A percentile compares a stretch with the other conserved stretches of the same genome.
Conservation (phyloP, 2,329 filamentous ascomycete species). For the Rugonectria rugulosa region DNA sequence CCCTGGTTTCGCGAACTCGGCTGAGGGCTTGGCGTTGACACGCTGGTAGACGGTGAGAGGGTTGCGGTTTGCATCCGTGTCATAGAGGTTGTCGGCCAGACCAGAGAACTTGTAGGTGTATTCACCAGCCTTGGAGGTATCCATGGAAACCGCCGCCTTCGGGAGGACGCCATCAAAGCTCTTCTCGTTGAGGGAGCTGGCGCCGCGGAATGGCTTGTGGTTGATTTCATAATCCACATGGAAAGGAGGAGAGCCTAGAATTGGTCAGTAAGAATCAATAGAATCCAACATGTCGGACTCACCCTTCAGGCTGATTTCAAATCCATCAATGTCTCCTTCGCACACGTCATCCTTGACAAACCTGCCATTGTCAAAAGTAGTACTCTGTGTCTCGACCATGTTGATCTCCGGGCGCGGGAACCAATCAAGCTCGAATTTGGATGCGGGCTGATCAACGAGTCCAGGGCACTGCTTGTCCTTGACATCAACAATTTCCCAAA, state of each 20-base stretch:
- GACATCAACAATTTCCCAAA: slow-evolving; percentile 82
- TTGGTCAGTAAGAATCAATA: slow-evolving; percentile 40
- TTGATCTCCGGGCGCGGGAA: slow-evolving; percentile 79
- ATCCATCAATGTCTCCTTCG: slow-evolving; percentile 90
- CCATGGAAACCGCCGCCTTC: slow-evolving; percentile 81
- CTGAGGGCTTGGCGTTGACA: slow-evolving; percentile 84
- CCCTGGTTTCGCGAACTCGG: slow-evolving; percentile 82
- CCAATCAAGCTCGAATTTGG: slow-evolving; percentile 83
- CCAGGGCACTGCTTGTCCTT: slow-evolving; percentile 84
- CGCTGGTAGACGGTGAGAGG: slow-evolving; percentile 79
- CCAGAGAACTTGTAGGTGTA: slow-evolving; percentile 89
- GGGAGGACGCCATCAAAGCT: slow-evolving; percentile 79
- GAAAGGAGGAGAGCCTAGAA: slow-evolving; percentile 77
- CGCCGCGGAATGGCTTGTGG: slow-evolving; percentile 73
- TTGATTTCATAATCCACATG: slow-evolving; percentile 82
- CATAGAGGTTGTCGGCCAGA: slow-evolving; percentile 86
- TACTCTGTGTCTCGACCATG: slow-evolving; percentile 69
- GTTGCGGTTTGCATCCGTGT: slow-evolving; percentile 71
- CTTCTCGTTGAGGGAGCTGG: slow-evolving; percentile 70
- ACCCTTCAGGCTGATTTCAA: slow-evolving; percentile 83
- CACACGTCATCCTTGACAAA: slow-evolving; percentile 85
- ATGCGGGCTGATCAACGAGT: slow-evolving; percentile 75
- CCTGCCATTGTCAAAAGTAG: slow-evolving; percentile 58
- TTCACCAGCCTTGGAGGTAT: slow-evolving; percentile 81
- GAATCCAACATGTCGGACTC: slow-evolving; percentile 42